phyloP scores from a whole-genome alignment of 2,329 filamentous ascomycete species.

The Microcera coccophila region DNA sequence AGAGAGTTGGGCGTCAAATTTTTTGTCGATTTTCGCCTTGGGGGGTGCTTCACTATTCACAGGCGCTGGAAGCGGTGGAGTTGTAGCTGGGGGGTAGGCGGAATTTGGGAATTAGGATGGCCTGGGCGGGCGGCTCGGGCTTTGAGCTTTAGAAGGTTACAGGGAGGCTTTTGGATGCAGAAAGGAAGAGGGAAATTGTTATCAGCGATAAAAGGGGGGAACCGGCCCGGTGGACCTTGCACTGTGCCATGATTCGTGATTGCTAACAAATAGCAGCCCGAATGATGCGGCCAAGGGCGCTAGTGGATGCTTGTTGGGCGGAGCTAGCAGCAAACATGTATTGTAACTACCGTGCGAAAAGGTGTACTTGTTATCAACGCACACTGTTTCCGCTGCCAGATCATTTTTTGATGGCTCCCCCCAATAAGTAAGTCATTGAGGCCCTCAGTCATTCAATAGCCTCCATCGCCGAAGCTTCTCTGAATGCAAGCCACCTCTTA shows the following conservation, averaged over 20 bases:
- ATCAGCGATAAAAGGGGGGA: conserved; percentile 7
- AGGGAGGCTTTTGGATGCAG: conserved; percentile 5
- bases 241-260: conserved; percentile 19
- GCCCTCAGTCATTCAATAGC: no score
- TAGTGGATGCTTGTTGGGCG: conserved; percentile 5
- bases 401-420: no score
- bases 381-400: no score
- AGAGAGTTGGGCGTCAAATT: conserved; percentile 31
- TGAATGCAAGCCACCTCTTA: background rate
- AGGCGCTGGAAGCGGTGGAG: conserved; percentile 22
- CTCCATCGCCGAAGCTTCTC: background rate
- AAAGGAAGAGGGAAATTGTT: background rate
- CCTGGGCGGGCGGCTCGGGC: conserved; percentile 10
- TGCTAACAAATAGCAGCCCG: conserved; percentile 15
- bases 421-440: no score
- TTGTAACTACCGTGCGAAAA: background rate
- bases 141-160: conserved; percentile 13
- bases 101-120: conserved; percentile 4
- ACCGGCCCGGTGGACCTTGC: conserved; percentile 3
- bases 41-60: conserved; percentile 10
- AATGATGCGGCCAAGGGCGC: conserved; percentile 8
- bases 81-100: conserved; percentile 19
- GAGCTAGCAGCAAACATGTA: background rate
- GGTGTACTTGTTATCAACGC: background rate
- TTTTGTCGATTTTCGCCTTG: conserved; percentile 25